Conservation (phyloP, 257 asterid species). For the Scutellaria galericulata region DNA sequence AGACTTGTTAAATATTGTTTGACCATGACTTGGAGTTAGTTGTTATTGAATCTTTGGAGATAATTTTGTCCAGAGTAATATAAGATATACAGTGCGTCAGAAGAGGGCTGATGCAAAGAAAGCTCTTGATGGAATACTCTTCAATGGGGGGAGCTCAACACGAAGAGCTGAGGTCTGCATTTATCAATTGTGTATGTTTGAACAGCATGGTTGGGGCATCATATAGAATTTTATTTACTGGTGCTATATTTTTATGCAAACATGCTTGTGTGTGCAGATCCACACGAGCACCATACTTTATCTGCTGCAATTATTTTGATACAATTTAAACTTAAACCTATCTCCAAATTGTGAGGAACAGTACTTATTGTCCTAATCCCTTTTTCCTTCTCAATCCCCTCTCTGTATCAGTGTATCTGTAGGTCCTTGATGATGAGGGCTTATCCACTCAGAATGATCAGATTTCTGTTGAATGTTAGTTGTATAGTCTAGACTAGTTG, state of each 20-base stretch:
- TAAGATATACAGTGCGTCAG: constrained; percentile 59
- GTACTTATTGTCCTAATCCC: background rate
- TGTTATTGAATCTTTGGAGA: background rate
- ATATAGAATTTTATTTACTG: background rate
- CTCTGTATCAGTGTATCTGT: background rate
- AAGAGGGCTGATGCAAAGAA: constrained; percentile 72
- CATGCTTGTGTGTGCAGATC: constrained; percentile 13
- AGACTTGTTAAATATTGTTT: background rate
- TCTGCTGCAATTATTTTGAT: background rate
- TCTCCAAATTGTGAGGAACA: background rate
- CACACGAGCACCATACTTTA: background rate
- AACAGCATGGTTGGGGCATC: constrained; percentile 18
- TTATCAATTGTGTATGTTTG: constrained; percentile 8
- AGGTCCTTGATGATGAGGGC: background rate
- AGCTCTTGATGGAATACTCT: constrained; percentile 65
- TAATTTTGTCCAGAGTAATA: constrained; percentile 50
- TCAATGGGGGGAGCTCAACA: constrained; percentile 54
- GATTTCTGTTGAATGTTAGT: background rate
- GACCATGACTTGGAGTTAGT: constrained; percentile 10
- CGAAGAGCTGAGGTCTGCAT: constrained; percentile 57
- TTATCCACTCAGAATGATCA: background rate
- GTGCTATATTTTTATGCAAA: constrained; percentile 2
- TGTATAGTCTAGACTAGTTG: background rate
- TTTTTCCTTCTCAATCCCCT: background rate
- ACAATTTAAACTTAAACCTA: constrained; percentile 2